Evolutionary conservation across 2,329 filamentous ascomycete species (phyloP).

Genomic region (Hortaea sp.): DNA sequence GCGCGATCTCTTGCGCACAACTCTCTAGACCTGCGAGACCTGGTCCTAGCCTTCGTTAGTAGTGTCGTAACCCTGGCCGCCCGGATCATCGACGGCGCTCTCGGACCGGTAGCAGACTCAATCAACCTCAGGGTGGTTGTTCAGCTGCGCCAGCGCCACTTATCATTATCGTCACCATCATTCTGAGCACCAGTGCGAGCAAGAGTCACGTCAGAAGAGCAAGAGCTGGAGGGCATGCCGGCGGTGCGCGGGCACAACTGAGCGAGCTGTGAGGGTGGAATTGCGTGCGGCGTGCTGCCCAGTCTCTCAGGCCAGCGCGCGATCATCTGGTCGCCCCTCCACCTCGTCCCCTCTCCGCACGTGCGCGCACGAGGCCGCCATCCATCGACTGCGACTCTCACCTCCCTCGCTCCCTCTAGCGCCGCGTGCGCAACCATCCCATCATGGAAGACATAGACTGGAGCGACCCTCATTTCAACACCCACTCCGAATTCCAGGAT

Average conservation of each 20-base stretch:
- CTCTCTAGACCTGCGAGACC: neutral
- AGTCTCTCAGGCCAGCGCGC: neutral
- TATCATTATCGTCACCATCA: neutral
- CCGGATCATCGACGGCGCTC: neutral
- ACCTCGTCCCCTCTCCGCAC: neutral
- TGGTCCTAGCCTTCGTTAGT: neutral
- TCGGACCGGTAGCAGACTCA: neutral
- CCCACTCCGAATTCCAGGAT: constrained; percentile 12
- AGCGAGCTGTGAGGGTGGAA: neutral
- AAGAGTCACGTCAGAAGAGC: neutral
- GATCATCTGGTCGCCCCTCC: neutral
- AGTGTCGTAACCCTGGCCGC: neutral
- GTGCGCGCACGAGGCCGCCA: neutral
- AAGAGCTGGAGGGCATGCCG: neutral
- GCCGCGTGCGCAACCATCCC: neutral
- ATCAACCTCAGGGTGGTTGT: neutral
- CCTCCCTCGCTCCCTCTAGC: neutral
- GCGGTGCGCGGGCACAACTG: neutral
- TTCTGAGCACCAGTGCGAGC: neutral
- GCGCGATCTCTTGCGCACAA: neutral
- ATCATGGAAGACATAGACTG: constrained; percentile 10
- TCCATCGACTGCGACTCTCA: too few species aligned
- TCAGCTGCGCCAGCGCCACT: neutral
- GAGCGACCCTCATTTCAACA: constrained; percentile 18
- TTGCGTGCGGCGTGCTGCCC: neutral